phyloP scores from a whole-genome alignment of 768 basidiomycete species.

The Lactarius hatsudake region DNA sequence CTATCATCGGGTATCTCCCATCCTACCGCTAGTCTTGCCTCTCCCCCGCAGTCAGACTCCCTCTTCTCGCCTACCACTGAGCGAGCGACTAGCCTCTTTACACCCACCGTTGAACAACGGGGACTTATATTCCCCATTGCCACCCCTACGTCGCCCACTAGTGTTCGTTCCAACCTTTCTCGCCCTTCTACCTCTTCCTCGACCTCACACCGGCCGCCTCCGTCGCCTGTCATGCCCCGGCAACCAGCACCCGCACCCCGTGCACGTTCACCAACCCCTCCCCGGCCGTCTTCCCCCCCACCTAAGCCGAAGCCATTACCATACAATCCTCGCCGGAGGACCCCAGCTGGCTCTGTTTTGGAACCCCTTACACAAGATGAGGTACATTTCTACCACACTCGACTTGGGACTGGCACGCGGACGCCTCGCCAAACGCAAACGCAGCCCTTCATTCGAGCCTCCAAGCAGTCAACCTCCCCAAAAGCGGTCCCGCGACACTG shows the following conservation, averaged over 20 bases:
- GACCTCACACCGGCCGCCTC: slow-evolving; percentile 22
- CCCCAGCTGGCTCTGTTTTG: slow-evolving; percentile 33
- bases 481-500: slow-evolving; percentile 64
- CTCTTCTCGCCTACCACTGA: slow-evolving; percentile 24
- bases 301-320: slow-evolving; percentile 27
- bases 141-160: slow-evolving; percentile 20
- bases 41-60: slow-evolving; percentile 19
- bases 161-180: slow-evolving; percentile 20
- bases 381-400: slow-evolving; percentile 30
- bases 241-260: slow-evolving; percentile 20
- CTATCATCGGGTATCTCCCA: slow-evolving; percentile 13
- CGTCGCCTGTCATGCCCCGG: slow-evolving; percentile 26
- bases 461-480: slow-evolving; percentile 31
- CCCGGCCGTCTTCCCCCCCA: slow-evolving; percentile 27
- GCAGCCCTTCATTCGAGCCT: slow-evolving; percentile 27
- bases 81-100: slow-evolving; percentile 16
- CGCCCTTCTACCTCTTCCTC: slow-evolving; percentile 28
- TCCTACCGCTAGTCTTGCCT: slow-evolving; percentile 2
- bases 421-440: slow-evolving; percentile 35
- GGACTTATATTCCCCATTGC: slow-evolving; percentile 3
- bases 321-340: slow-evolving; percentile 29
- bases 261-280: slow-evolving; percentile 26
- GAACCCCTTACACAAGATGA: slow-evolving; percentile 26
- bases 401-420: slow-evolving; percentile 34
- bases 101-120: slow-evolving; percentile 23